These are phyloP conservation scores for Candida tetrigidarum DNA, from an alignment of 1,139 yeast species.

Conservation along the genomic window DNA sequence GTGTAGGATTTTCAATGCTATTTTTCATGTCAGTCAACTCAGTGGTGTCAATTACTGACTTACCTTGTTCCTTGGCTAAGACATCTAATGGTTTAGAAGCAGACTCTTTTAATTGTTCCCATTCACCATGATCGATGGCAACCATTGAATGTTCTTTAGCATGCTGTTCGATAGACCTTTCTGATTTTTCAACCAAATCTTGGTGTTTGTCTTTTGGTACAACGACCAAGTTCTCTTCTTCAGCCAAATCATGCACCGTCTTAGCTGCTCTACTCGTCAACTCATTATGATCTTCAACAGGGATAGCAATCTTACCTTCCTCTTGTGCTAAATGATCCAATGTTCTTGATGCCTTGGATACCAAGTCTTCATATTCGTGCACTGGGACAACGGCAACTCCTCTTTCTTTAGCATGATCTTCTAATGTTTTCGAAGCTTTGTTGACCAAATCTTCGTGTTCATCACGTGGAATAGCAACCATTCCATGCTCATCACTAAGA, in stretches of 20 bases:
- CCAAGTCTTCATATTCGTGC: slow-evolving; percentile 8
- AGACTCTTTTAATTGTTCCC: slow-evolving; percentile 14
- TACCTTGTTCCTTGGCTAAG: slow-evolving; percentile 21
- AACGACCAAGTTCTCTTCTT: slow-evolving; percentile 15
- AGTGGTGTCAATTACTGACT: slow-evolving; percentile 12
- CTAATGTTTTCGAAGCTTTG: slow-evolving; percentile 10
- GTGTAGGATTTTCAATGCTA: slow-evolving; percentile 25
- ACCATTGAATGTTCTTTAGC: slow-evolving; percentile 21
- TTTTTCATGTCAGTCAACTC: slow-evolving; percentile 21
- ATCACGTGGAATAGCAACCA: slow-evolving; percentile 15
- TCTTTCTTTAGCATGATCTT: slow-evolving; percentile 18
- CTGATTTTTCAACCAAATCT: slow-evolving; percentile 11
- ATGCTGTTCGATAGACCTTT: slow-evolving; percentile 10
- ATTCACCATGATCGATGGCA: slow-evolving; percentile 14
- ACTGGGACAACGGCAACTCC: slow-evolving; percentile 8
- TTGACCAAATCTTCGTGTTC: slow-evolving; percentile 24
- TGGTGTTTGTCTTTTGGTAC: slow-evolving; percentile 7
- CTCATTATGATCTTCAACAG: slow-evolving; percentile 14
- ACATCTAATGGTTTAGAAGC: slow-evolving; percentile 22
- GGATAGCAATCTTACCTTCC: slow-evolving; percentile 15
- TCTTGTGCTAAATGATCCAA: slow-evolving; percentile 17
- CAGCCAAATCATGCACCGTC: slow-evolving; percentile 19
- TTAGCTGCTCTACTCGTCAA: slow-evolving; percentile 17
- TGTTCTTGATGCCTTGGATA: slow-evolving; percentile 6
- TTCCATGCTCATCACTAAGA: slow-evolving; percentile 17